These are phyloP conservation scores for Globisporangium cederbergense DNA, from an alignment of 352 stramenopile species.

Conservation along the genomic window DNA sequence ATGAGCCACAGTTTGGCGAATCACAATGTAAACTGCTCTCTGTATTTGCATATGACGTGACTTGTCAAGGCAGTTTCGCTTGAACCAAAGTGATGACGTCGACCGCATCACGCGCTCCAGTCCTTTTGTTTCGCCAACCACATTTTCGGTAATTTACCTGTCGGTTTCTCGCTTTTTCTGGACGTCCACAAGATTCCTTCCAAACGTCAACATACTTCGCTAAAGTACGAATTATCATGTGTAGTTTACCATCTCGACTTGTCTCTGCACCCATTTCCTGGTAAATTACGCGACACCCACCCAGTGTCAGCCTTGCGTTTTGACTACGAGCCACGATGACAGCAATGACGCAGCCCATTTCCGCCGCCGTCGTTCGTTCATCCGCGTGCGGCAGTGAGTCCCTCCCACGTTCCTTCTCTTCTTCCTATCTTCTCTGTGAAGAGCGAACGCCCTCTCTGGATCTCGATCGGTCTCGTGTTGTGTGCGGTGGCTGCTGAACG, in stretches of 20 bases:
- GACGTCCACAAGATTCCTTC: neutral
- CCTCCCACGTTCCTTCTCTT: neutral
- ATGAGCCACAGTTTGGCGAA: too few species aligned
- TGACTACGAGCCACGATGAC: neutral
- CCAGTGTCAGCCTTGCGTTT: neutral
- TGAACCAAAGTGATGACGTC: conserved; percentile 10
- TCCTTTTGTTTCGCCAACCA: neutral
- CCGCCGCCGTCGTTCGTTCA: neutral
- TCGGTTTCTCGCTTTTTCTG: neutral
- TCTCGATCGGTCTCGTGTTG: neutral
- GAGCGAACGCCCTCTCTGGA: too few species aligned
- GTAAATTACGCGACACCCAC: neutral
- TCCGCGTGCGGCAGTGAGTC: neutral
- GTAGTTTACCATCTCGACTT: neutral
- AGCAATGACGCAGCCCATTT: neutral
- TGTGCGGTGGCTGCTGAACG: neutral
- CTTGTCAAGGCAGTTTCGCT: conserved; percentile 4
- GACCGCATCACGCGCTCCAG: neutral
- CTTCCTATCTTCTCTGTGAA: neutral
- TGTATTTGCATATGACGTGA: conserved; percentile 2
- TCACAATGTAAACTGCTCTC: neutral
- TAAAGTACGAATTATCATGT: neutral
- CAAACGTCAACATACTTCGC: neutral
- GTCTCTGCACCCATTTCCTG: neutral
- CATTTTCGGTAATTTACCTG: conserved; percentile 2